Evolutionary conservation across 2,329 filamentous ascomycete species (phyloP).

Genomic region (Penicillium freii): DNA sequence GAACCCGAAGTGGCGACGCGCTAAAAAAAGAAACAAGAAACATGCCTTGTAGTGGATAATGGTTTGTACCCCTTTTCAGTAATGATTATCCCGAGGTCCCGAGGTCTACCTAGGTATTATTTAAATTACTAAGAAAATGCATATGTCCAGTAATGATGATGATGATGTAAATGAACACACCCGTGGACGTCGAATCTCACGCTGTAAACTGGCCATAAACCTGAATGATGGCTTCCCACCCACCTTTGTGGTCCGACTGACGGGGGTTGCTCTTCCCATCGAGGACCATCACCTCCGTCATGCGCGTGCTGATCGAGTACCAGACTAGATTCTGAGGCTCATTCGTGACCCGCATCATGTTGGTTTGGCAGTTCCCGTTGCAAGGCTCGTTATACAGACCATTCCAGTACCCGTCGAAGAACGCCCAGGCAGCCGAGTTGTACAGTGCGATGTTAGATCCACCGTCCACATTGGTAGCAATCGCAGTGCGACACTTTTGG

Average conservation of each 20-base stretch:
- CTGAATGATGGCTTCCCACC: constrained; percentile 34
- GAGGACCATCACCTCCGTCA: constrained; percentile 32
- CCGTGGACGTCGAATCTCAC: constrained; percentile 2
- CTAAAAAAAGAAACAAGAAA: not conserved
- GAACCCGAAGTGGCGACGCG: not conserved
- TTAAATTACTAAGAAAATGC: constrained; percentile 1
- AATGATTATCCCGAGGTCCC: not conserved
- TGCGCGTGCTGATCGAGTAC: constrained; percentile 34
- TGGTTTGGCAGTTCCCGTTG: constrained; percentile 30
- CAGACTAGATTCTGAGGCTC: constrained; percentile 29
- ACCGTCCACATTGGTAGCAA: constrained; percentile 34
- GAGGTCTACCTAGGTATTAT: too few species aligned
- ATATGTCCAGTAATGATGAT: constrained; percentile 3
- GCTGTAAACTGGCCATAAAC: constrained; percentile 25
- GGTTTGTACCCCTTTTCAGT: not conserved
- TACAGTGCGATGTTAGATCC: constrained; percentile 32
- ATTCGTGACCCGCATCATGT: constrained; percentile 34
- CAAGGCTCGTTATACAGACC: constrained; percentile 32
- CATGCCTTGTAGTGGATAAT: not conserved
- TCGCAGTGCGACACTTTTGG: constrained; percentile 30
- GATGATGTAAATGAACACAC: not conserved
- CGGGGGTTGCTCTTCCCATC: constrained; percentile 29
- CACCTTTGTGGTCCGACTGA: constrained; percentile 29
- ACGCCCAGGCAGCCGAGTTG: constrained; percentile 36
- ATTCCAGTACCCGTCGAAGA: constrained; percentile 33